Evolutionary conservation across 2,329 filamentous ascomycete species (phyloP), one percentile per base, ranked within the genome.

Genomic region (Nemania sp.): DNA sequence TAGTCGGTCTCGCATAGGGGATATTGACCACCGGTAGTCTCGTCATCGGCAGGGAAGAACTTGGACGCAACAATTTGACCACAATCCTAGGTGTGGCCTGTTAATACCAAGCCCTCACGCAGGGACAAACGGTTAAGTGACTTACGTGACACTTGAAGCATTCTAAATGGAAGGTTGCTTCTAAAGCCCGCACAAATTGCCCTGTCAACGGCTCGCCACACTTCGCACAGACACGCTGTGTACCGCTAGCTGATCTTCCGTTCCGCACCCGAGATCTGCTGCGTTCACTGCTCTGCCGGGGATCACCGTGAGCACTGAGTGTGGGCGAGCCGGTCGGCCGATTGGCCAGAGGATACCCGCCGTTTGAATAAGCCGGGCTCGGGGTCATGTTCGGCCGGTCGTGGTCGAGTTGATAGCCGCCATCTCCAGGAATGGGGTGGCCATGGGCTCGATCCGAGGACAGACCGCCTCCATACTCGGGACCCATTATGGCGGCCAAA

Each of bases 1-100:
- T 99, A 99, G 73, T 99, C 94, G 20, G 88, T 97, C 75, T 99
- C 94, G 78, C 94, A 99, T 3, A 99, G 83, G 7, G 94, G 94
- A 70, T 97, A 97, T 71, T 97, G 94, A 17, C 81, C 86, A 52
- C 84, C 82, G 34, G 90, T 91, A 63, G 91, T 85, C 65, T 95
- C 91, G 64, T 96, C 90, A 62, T 96, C 92, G 6, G 96, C 90
- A 1, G 94, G 94, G 73, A 99, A 99, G 81, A 99, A 99, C 68
- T 99, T 99, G 47, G 93, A 97, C 36, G 94, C 94, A 31, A 99
- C 94, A 56, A 97, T 96, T 72, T 96, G 89, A 63, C 90, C 91
- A 68, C 94, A 99, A 71, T 99, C 94, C 93, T 97, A 70, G 40
- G 50, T 53, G 43, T 54, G 49, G 53, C 31, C 14, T 31, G 36